phyloP scores from a whole-genome alignment of 2,329 filamentous ascomycete species.

The Ambrosiella xylebori region DNA sequence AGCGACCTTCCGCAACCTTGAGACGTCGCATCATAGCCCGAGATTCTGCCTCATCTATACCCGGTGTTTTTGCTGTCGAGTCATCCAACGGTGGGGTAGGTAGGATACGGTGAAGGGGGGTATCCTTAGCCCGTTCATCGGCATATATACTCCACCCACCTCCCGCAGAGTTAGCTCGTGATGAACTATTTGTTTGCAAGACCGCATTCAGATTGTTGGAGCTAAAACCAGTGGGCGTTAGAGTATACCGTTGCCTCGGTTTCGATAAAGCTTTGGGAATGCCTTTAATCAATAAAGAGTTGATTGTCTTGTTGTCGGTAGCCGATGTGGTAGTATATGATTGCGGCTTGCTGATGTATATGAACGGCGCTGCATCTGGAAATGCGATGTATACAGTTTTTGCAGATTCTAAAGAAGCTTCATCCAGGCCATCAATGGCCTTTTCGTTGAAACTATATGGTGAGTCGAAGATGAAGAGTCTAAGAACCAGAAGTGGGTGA shows the following conservation, averaged over 20 bases:
- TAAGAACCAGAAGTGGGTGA: slow-evolving; percentile 55
- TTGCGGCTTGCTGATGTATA: slow-evolving; percentile 46
- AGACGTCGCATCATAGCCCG: slow-evolving; percentile 37
- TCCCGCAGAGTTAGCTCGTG: slow-evolving; percentile 51
- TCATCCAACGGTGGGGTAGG: slow-evolving; percentile 25
- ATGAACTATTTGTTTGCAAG: slow-evolving; percentile 49
- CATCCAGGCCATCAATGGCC: background rate
- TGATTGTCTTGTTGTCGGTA: slow-evolving; percentile 44
- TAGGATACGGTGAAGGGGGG: slow-evolving; percentile 35
- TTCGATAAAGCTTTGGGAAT: slow-evolving; percentile 69
- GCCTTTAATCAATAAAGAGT: slow-evolving; percentile 56
- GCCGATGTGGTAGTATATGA: slow-evolving; percentile 24
- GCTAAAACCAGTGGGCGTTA: slow-evolving; percentile 49
- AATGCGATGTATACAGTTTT: slow-evolving; percentile 67
- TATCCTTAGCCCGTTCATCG: slow-evolving; percentile 37
- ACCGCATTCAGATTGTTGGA: slow-evolving; percentile 57
- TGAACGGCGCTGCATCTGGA: slow-evolving; percentile 58
- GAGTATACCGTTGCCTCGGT: slow-evolving; percentile 51
- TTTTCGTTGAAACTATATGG: slow-evolving; percentile 37
- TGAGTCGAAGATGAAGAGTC: slow-evolving; percentile 63
- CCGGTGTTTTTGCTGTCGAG: slow-evolving; percentile 12
- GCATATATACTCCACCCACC: slow-evolving; percentile 71
- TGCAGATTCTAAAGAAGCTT: slow-evolving; percentile 24
- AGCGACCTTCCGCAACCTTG: slow-evolving; percentile 48
- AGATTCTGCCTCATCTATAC: background rate